Base-by-base conservation (phyloP, 345 rosid species). In the Clausena lansium region DNA sequence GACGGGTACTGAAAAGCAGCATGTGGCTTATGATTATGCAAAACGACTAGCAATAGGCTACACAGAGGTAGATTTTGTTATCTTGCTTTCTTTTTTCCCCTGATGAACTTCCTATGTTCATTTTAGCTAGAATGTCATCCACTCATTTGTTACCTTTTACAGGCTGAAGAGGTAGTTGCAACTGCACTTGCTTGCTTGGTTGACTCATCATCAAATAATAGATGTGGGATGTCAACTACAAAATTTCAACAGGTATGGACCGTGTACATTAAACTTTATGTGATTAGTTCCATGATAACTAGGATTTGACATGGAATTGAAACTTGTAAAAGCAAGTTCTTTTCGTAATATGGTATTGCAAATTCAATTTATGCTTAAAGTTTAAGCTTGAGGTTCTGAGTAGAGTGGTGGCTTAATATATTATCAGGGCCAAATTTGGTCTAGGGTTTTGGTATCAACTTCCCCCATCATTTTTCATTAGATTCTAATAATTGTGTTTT, bases 1-100 rank as follows among this genome's bases (percentile, higher is more conserved):
- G 81, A 80, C 91, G 64, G 99, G 98, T 78, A 96, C 99, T 54
- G 92, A 90, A 64, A 85, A 90, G 87, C 97, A 96, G 76, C 99
- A 96, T 28, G 99, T 96, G 77, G 98, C 98, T 76, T 68, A 90
- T 85, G 99, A 96, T 84, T 96, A 96, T 84, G 92, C 94, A 36
- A 92, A 90, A 82, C 88, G 99, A 76, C 85, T 94, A 70, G 89
- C 97, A 38, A 91, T 96, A 64, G 99, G 98, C 77, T 91, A 92
- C 74, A 70, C 70, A 11, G 97, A 96, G 97, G 98, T 94, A 69
- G 60, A 70, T 79, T 64, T 86, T 20, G 55, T 64, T 80, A 74
- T 67, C 54, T 15, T 77, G 45, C 39, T 28, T 33, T 62, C 76
- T 61, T 73, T 72, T 11, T 45, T 3, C 57, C 22, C 57, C 65